Evolutionary conservation across 192 early-diverging fungal species (phyloP).

Genomic region (Thoreauomyces humboldtii): DNA sequence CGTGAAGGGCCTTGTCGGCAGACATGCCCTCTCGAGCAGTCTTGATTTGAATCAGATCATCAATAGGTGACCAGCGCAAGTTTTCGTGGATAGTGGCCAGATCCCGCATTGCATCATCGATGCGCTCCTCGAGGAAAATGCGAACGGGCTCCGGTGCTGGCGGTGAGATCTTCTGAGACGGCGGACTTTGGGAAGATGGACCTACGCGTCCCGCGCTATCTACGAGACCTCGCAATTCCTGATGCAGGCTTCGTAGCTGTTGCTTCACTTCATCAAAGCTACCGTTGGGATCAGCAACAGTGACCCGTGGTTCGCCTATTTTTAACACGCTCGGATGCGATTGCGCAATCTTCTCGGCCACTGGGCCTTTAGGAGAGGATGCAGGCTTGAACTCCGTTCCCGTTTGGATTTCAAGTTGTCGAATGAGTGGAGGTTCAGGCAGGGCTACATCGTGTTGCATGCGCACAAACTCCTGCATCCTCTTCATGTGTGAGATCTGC

Average conservation of each 20-base stretch:
- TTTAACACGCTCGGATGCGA: no score
- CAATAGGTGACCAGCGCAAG: neutral
- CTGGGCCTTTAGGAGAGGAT: no score
- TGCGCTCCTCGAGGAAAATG: neutral
- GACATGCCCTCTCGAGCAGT: no score
- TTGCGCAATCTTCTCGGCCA: neutral
- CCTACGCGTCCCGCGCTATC: no score
- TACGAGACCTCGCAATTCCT: neutral
- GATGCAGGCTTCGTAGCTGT: neutral
- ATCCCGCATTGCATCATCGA: neutral
- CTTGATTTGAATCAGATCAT: no score
- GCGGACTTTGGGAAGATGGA: no score
- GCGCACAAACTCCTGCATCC: neutral
- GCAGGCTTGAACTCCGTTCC: no score
- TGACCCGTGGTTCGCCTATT: no score
- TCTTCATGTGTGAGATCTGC: slow-evolving; percentile 4
- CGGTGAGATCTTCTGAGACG: no score
- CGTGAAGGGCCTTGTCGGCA: no score
- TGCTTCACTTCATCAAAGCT: neutral
- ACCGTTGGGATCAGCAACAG: no score
- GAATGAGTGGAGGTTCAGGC: neutral
- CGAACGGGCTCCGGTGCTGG: neutral
- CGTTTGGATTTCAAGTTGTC: no score
- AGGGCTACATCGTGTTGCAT: neutral
- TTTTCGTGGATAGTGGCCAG: neutral